phyloP scores from a whole-genome alignment of 257 asterid genomes.

The Euphrasia confusa region DNA sequence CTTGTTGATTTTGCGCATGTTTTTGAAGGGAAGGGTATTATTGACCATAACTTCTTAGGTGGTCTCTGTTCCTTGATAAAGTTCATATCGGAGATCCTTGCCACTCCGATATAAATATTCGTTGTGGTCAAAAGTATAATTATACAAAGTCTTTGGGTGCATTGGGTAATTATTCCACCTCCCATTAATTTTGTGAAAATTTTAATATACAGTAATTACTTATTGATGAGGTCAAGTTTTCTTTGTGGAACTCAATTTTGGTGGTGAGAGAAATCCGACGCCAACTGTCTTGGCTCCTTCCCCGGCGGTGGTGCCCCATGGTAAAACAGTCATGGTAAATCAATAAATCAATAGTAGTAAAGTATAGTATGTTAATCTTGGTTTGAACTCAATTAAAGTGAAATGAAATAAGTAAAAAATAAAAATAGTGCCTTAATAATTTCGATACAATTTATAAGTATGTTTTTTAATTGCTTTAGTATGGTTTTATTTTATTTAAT shows the following conservation, averaged over 20 bases:
- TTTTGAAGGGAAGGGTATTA: slow-evolving; percentile 58
- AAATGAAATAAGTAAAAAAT: too few species aligned
- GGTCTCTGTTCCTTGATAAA: slow-evolving; percentile 85
- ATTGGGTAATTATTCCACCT: not conserved
- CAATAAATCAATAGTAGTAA: not conserved
- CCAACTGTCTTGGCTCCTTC: slow-evolving; percentile 12
- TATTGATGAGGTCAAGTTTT: slow-evolving; percentile 8
- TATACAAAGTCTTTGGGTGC: not conserved
- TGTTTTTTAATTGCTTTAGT: too few species aligned
- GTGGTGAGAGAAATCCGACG: slow-evolving; percentile 9
- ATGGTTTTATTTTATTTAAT: too few species aligned
- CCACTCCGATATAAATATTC: slow-evolving; percentile 22
- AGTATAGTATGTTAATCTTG: too few species aligned
- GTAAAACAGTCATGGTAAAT: slow-evolving; percentile 13
- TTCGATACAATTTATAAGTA: too few species aligned
- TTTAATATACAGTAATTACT: not conserved
- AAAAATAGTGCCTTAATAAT: too few species aligned
- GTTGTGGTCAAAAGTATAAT: not conserved
- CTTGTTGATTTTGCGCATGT: slow-evolving; percentile 90
- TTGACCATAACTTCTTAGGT: slow-evolving; percentile 86
- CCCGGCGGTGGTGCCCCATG: slow-evolving; percentile 15
- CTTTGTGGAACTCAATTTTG: slow-evolving; percentile 14
- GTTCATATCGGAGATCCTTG: slow-evolving; percentile 65
- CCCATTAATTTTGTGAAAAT: not conserved
- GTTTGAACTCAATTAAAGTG: too few species aligned